Evolutionary conservation across 805 yeast species (phyloP), one percentile per base, ranked within the genome.

Genomic region (Phaffomyces opuntiae): DNA sequence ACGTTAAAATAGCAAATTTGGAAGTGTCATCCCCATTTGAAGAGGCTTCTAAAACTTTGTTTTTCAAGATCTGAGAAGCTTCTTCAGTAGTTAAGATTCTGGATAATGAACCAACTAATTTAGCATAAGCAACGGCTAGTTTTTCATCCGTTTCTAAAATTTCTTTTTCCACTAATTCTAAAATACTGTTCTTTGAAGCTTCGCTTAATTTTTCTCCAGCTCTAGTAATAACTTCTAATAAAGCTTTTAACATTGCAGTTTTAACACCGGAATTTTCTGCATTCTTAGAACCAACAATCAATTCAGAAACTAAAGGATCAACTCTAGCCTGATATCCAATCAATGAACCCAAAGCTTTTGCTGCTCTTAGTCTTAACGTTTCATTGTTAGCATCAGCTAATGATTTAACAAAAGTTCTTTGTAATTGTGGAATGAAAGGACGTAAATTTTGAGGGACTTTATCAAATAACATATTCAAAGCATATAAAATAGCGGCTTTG

Each of bases 341-440:
- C 60, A 93, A 74, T 9, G 90, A 79, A 43, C 96, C 96, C 54
- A 93, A 70, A 0, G 96, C 97, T 51, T 74, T 76, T 27, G 96
- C 97, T 13, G 99, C 96, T 51, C 95, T 78, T 7, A 79, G 65
- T 53, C 98, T 76, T 57, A 93, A 70, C 9, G 75, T 66, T 42
- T 84, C 95, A 56, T 82, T 85, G 2, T 77, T 58, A 2, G 85
- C 72, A 66, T 93, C 99, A 43, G 87, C 76, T 53, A 93, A 71
- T 2, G 96, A 86, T 62, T 95, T 85, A 37, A 91, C 96, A 68
- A 93, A 93, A 1, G 99, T 93, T 62, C 99, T 78, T 68, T 93
- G 99, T 54, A 93, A 74, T 69, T 93, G 99, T 9, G 99, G 99
- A 65, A 93, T 80, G 64, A 93, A 93, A 14, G 99, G 99, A 59